These are phyloP conservation scores for Tubosaeta sp. DNA, from an alignment of 768 basidiomycete genomes.

Conservation along the genomic window DNA sequence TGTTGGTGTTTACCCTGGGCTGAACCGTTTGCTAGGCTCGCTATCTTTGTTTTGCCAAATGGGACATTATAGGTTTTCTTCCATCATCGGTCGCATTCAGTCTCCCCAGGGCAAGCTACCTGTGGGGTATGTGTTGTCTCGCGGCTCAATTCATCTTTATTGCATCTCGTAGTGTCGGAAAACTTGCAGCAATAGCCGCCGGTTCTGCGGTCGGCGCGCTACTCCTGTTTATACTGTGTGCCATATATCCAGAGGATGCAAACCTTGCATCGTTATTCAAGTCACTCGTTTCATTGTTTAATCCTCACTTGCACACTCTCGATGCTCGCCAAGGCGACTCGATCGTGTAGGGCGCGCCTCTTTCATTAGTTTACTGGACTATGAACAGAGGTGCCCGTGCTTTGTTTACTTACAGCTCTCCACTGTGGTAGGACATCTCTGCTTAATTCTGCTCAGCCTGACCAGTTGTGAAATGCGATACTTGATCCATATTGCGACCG, in stretches of 20 bases:
- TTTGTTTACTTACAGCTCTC: neutral
- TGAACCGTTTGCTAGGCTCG: conserved; percentile 24
- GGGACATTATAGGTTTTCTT: conserved; percentile 42
- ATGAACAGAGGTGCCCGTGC: conserved; percentile 20
- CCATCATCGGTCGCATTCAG: conserved; percentile 47
- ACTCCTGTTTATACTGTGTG: conserved; percentile 8
- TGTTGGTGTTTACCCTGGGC: neutral
- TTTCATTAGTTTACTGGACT: conserved; percentile 3
- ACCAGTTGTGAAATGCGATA: no score
- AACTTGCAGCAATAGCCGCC: conserved; percentile 8
- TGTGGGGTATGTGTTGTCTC: conserved; percentile 42
- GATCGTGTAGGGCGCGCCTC: conserved; percentile 17
- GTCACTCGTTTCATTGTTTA: conserved; percentile 3
- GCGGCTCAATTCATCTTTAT: conserved; percentile 25
- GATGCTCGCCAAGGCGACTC: neutral
- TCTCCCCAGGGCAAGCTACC: conserved; percentile 48
- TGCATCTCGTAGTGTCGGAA: conserved; percentile 9
- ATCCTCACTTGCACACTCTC: conserved; percentile 2
- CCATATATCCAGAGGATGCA: conserved; percentile 14
- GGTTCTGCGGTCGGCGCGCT: conserved; percentile 7
- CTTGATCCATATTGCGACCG: no score
- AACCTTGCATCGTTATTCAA: neutral
- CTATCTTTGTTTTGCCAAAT: conserved; percentile 35
- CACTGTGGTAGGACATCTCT: no score
- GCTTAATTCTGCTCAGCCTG: no score